Base-by-base conservation (phyloP, 768 basidiomycete species). In the Lactarius akahatsu region DNA sequence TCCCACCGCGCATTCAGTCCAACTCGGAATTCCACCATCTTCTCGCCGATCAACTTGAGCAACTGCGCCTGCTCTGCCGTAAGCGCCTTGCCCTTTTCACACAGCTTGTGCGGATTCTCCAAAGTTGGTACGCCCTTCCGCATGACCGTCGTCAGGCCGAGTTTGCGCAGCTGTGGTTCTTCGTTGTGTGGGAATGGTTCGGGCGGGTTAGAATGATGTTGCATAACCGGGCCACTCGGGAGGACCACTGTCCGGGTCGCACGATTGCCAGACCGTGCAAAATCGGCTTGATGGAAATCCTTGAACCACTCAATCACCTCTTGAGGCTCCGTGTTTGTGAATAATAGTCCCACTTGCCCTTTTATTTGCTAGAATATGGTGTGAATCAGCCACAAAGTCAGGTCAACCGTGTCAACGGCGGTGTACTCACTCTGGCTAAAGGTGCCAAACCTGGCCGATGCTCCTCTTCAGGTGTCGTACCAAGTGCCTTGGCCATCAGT, bases 161-260 rank as follows among this genome's bases (percentile, higher is more conserved):
- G 84, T 76, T 92, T 92, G 63, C 97, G 87, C 61, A 99, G 82
- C 74, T 98, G 96, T 26, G 96, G 95, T 69, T 99, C 97, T 80
- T 98, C 94, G 72, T 94, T 95, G 76, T 98, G 95, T 43, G 97
- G 94, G 77, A 98, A 96, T 2, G 93, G 90, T 71, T 95, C 89
- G 45, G 90, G 85, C 0, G 90, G 91, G 69, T 91, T 88, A 3
- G 90, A 89, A 74, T 90, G 83, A 52, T 83, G 83, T 68, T 86
- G 84, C 88, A 95, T 85, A 62, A 98, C 86, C 26, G 96, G 93
- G 41, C 96, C 96, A 66, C 78, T 84, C 18, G 94, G 91, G 20
- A 99, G 80, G 38, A 82, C 79, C 64, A 97, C 85, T 0, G 90
- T 89, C 66, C 86, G 83, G 56, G 83, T 82, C 4, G 95, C 94